phyloP scores from a whole-genome alignment of 495 filamentous ascomycete genomes.

The Aspergillus sclerotioniger region DNA sequence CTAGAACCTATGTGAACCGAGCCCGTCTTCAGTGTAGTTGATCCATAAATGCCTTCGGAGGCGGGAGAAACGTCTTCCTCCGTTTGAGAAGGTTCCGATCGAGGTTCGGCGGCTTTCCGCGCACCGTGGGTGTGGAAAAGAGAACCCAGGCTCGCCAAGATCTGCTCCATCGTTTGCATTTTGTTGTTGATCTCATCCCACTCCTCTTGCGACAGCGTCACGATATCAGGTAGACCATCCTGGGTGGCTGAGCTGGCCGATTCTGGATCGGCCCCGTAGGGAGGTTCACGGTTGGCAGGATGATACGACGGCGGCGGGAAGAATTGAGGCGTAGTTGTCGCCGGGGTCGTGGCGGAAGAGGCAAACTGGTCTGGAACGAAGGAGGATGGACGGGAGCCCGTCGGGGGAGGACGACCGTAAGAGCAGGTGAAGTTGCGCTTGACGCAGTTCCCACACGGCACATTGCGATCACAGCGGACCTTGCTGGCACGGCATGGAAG shows the following conservation, averaged over 20 bases:
- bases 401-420: slow-evolving; percentile 62
- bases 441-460: slow-evolving; percentile 71
- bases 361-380: slow-evolving; percentile 19
- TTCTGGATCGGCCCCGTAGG: slow-evolving; percentile 12
- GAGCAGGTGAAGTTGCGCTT: slow-evolving; percentile 69
- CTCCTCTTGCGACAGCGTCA: slow-evolving; percentile 40
- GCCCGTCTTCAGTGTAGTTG: slow-evolving; percentile 43
- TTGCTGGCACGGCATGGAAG: slow-evolving; percentile 49
- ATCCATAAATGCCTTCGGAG: slow-evolving; percentile 48
- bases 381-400: slow-evolving; percentile 14
- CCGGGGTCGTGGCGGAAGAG: slow-evolving; percentile 14
- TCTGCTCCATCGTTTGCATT: slow-evolving; percentile 46
- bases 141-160: slow-evolving; percentile 37
- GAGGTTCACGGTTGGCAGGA: slow-evolving; percentile 13
- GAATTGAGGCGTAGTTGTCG: slow-evolving; percentile 9
- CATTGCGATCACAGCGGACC: slow-evolving; percentile 69
- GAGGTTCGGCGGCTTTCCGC: slow-evolving; percentile 22
- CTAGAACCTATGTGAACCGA: slow-evolving; percentile 56
- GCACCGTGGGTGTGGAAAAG: slow-evolving; percentile 35
- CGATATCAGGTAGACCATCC: slow-evolving; percentile 26
- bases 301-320: slow-evolving; percentile 1
- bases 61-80: slow-evolving; percentile 20
- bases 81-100: slow-evolving; percentile 3
- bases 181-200: slow-evolving; percentile 49
- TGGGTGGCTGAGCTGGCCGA: slow-evolving; percentile 3